phyloP scores from a whole-genome alignment of 1,284 basidiomycete species.

The Boletus albobrunnescens region DNA sequence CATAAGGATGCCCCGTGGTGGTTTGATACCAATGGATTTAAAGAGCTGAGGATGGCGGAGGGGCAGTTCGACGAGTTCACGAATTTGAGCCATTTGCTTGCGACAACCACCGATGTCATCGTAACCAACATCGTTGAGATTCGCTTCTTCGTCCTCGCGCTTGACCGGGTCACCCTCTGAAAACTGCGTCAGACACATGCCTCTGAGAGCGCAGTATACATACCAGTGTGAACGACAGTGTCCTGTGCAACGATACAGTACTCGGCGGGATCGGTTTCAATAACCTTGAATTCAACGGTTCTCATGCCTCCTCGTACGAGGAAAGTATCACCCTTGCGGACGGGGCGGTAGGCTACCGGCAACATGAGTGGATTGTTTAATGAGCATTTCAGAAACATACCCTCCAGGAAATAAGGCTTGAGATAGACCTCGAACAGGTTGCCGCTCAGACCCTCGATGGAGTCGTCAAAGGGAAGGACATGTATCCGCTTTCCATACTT shows the following conservation, averaged over 20 bases:
- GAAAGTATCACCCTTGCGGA: constrained; percentile 97
- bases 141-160: constrained; percentile 97
- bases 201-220: constrained; percentile 17
- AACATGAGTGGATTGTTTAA: constrained; percentile 10
- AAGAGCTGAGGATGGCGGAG: constrained; percentile 98
- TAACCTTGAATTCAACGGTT: constrained; percentile 98
- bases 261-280: constrained; percentile 92
- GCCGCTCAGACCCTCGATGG: constrained; percentile 93
- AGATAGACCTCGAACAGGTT: constrained; percentile 99
- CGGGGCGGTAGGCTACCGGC: constrained; percentile 78
- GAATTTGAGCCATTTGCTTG: constrained; percentile 99
- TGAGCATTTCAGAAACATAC: constrained; percentile 37
- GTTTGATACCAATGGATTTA: constrained; percentile 99
- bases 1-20: constrained; percentile 96
- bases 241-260: constrained; percentile 98
- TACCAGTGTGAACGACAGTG: constrained; percentile 90
- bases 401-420: constrained; percentile 99
- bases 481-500: constrained; percentile 99
- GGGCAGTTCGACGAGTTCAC: constrained; percentile 97
- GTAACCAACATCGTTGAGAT: constrained; percentile 95
- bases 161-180: constrained; percentile 97
- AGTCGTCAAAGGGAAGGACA: constrained; percentile 97
- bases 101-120: constrained; percentile 99
- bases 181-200: constrained; percentile 18
- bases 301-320: constrained; percentile 96